Percentiles rank a stretch among this genome's conserved stretches.
Evolutionary conservation across 2,329 filamentous ascomycete species (phyloP).

Genomic region (Mollisia scopiformis): DNA sequence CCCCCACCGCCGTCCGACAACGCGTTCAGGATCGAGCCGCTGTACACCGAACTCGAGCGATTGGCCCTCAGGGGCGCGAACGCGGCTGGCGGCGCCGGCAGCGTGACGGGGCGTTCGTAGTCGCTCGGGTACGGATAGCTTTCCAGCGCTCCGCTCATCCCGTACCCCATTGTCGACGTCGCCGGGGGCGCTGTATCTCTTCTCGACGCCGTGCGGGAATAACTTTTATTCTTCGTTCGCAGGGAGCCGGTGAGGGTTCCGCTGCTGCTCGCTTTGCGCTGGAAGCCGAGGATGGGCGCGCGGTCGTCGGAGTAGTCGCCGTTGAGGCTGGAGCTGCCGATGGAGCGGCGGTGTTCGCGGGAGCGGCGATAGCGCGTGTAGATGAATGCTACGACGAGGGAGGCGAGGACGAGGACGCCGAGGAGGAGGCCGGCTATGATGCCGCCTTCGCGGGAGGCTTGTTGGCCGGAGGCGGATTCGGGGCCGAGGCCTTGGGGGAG

Average conservation of each 20-base stretch:
- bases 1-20: not conserved
- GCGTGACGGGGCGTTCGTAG: not conserved
- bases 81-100: not conserved
- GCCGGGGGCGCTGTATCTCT: too few species aligned
- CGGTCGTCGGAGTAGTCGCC: not conserved
- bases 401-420: not conserved
- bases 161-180: not conserved
- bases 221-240: too few species aligned
- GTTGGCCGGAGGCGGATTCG: not conserved
- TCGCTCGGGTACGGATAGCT: not conserved
- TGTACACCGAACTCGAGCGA: not conserved
- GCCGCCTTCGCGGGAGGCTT: not conserved
- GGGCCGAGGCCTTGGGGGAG: not conserved
- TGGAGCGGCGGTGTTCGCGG: not conserved
- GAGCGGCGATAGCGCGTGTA: not conserved
- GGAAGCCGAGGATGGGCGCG: too few species aligned
- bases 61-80: conserved; percentile 3
- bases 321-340: not conserved
- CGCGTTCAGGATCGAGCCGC: not conserved
- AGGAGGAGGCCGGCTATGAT: conserved; percentile 5
- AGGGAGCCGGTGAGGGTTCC: not conserved
- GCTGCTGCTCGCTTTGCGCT: too few species aligned
- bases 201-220: too few species aligned
- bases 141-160: not conserved
- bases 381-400: not conserved